Evolutionary conservation across 192 early-diverging fungal genomes (phyloP).

Genomic region (Fimicolochytrium jonesii): DNA sequence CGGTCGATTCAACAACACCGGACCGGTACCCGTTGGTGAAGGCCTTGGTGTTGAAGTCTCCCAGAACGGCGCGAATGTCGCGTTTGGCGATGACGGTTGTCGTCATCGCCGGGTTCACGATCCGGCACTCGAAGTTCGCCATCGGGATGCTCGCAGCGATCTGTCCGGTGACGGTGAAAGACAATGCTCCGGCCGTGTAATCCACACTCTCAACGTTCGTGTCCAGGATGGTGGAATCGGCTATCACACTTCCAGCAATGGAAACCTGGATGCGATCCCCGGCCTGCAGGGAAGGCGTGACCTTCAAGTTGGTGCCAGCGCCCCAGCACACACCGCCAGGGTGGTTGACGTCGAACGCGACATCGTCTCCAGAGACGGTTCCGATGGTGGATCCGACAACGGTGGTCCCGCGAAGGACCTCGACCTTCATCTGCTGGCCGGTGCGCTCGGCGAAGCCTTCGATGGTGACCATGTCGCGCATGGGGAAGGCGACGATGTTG

Average conservation of each 20-base stretch:
- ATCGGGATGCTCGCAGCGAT: neutral
- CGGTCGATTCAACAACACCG: neutral
- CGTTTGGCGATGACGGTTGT: neutral
- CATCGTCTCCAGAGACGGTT: slow-evolving; percentile 1
- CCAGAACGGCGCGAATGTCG: slow-evolving; percentile 1
- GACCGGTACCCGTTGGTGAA: neutral
- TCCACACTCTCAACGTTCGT: neutral
- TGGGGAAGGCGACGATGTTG: slow-evolving; percentile 11
- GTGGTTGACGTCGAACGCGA: slow-evolving; percentile 12
- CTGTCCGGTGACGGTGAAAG: neutral
- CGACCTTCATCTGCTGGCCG: neutral
- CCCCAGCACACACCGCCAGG: slow-evolving; percentile 11
- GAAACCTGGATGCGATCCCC: neutral
- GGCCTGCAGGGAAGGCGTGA: neutral
- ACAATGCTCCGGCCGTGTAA: neutral
- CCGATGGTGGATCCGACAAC: slow-evolving; percentile 2
- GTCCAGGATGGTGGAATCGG: neutral
- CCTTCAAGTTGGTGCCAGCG: neutral
- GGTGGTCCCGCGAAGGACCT: neutral
- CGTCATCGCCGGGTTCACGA: neutral
- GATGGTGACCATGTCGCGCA: slow-evolving; percentile 11
- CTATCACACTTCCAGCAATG: neutral
- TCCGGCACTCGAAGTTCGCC: neutral
- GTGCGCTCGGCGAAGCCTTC: neutral
- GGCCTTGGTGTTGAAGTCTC: neutral